Evolutionary conservation across 2,329 filamentous ascomycete genomes (phyloP), one percentile per base, ranked within the genome.

Genomic region (Cyclaneusma minus): DNA sequence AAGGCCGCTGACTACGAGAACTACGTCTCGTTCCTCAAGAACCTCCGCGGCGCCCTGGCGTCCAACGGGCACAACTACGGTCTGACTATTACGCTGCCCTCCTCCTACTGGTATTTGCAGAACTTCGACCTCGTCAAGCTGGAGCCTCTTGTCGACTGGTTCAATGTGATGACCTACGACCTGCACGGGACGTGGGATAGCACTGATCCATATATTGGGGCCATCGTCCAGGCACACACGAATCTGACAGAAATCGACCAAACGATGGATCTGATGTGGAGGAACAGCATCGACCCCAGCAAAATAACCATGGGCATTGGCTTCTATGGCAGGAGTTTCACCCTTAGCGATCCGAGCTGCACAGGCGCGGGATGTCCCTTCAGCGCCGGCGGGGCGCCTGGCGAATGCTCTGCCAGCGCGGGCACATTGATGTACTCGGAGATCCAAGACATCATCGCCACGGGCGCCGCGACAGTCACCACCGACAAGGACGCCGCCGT

Each of bases 101-200:
- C 27, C 16, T 29, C 27, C 23, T 29, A 29, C 13, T 29, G 27
- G 27, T 29, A 29, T 16, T 12, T 29, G 13, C 27, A 24, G 13
- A 13, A 18, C 24, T 29, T 29, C 16, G 27, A 29, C 21, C 23
- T 29, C 21, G 21, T 13, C 9, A 12, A 13, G 14, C 23, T 29
- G 14, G 21, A 24, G 9, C 27, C 21, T 29, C 23, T 25, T 15
- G 42, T 55, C 4, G 49, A 59, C 29, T 58, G 42, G 35, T 49
- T 58, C 34, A 62, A 58, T 29, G 19, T 62, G n/a, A 55, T 62
- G 45, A 45, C 45, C 0, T 61, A 61, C 31, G 55, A 62, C 30
- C 31, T 61, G 0, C 54, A 62, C 31, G 57, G 58, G 0, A 29
- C 41, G 1, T 60, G 52, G 54, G 56, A 60, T 30, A 7, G 23